Evolutionary conservation across 2,329 filamentous ascomycete genomes (phyloP).

Genomic region (Tolypocladium ovalisporum): DNA sequence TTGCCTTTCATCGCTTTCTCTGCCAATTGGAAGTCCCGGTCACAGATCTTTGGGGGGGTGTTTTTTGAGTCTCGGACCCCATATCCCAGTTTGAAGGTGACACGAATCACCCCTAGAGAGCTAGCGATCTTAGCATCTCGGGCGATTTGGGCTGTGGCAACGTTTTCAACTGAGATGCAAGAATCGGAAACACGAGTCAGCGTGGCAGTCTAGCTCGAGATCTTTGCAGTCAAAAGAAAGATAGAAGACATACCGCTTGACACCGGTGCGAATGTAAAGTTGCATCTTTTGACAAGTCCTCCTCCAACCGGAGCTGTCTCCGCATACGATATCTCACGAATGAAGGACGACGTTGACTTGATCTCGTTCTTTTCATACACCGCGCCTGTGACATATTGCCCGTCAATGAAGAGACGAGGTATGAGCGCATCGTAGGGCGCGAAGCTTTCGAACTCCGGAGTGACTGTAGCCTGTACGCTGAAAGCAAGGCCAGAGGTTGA

Average conservation of each 20-base stretch:
- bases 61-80: too few relatives aligned
- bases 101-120: constrained; percentile 8
- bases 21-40: background rate
- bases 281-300: background rate
- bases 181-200: background rate
- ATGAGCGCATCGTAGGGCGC: fast-evolving
- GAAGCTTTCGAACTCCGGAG: background rate
- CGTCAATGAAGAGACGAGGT: constrained; percentile 5
- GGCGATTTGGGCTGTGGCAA: background rate
- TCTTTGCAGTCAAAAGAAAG: background rate
- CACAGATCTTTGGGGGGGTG: background rate
- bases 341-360: background rate
- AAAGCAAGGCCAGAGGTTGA: constrained; percentile 9
- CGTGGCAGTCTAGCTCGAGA: too few relatives aligned
- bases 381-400: background rate
- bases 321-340: background rate
- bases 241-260: constrained; percentile 3
- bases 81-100: background rate
- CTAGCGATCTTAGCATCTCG: background rate
- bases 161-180: constrained; percentile 4
- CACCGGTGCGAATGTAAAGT: constrained; percentile 9
- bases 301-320: background rate
- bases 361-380: fast-evolving
- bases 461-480: constrained; percentile 2
- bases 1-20: constrained; percentile 17